A percentile compares a stretch with the other conserved stretches of the same genome.
Conservation (phyloP, 2,329 filamentous ascomycete species). For the Colletotrichum aenigma region DNA sequence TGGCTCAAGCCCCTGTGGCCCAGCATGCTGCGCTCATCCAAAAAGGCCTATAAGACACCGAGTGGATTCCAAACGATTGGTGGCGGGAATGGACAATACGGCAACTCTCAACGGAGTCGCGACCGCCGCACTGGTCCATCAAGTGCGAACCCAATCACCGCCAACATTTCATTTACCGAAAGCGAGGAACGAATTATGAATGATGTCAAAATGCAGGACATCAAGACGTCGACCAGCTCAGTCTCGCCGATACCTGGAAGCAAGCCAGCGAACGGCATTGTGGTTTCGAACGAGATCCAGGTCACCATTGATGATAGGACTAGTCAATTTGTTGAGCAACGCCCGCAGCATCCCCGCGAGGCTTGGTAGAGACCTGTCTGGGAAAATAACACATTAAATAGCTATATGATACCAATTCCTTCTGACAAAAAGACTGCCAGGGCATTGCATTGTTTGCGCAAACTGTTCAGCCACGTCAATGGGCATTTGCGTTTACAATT, state of each 20-base stretch:
- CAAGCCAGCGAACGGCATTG: slow-evolving; percentile 31
- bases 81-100: slow-evolving; percentile 17
- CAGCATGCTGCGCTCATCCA: slow-evolving; percentile 33
- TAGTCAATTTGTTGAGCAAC: not conserved
- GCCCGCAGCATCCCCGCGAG: not conserved
- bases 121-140: slow-evolving; percentile 30
- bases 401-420: not conserved
- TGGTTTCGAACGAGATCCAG: slow-evolving; percentile 46
- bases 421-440: not conserved
- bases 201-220: slow-evolving; percentile 42
- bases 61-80: slow-evolving; percentile 18
- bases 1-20: slow-evolving; percentile 37
- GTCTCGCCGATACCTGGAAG: slow-evolving; percentile 19
- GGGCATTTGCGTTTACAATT: not conserved
- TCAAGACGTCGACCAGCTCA: slow-evolving; percentile 27
- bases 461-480: not conserved
- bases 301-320: slow-evolving; percentile 29
- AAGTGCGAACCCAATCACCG: slow-evolving; percentile 36
- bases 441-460: not conserved
- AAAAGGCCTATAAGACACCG: slow-evolving; percentile 18
- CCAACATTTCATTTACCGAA: slow-evolving; percentile 40
- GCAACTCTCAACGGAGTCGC: slow-evolving; percentile 23
- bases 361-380: not conserved
- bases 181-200: slow-evolving; percentile 46
- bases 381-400: not conserved